Conservation (phyloP, 148 eudicot genomes). For the Cornus suecica region DNA sequence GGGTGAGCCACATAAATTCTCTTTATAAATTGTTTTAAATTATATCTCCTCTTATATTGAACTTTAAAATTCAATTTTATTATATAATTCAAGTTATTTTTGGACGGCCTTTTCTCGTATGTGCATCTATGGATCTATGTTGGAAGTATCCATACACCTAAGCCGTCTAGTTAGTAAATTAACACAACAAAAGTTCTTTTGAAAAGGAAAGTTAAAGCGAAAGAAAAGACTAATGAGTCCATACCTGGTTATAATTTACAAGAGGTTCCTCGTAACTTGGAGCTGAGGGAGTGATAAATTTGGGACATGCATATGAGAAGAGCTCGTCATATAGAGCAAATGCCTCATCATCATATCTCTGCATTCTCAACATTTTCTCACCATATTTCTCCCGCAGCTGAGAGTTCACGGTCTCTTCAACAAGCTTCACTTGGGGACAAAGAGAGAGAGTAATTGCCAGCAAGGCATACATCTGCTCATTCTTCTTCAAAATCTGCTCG, state of each 20-base stretch:
- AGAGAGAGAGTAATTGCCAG: slow-evolving; percentile 78
- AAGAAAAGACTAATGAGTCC: background rate
- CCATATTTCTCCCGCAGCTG: slow-evolving; percentile 92
- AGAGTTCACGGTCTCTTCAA: slow-evolving; percentile 88
- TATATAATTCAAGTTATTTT: too few species aligned
- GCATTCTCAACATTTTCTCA: slow-evolving; percentile 95
- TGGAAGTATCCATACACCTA: too few species aligned
- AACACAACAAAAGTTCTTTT: background rate
- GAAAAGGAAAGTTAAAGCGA: background rate
- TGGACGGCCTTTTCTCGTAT: too few species aligned
- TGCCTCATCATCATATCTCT: slow-evolving; percentile 85
- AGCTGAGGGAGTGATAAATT: slow-evolving; percentile 92
- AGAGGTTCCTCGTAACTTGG: slow-evolving; percentile 94
- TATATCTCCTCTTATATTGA: too few species aligned
- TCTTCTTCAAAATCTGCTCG: slow-evolving; percentile 95
- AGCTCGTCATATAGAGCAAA: slow-evolving; percentile 90
- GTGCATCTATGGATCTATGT: too few species aligned
- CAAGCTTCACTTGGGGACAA: slow-evolving; percentile 89
- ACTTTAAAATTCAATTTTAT: too few species aligned
- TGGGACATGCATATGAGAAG: slow-evolving; percentile 97
- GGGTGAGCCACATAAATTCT: too few species aligned
- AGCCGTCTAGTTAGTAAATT: background rate
- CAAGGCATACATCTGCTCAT: slow-evolving; percentile 99
- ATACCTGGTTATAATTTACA: slow-evolving; percentile 91
- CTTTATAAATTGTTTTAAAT: too few species aligned